Conservation (phyloP, 805 yeast species). For the Metschnikowia anglica region DNA sequence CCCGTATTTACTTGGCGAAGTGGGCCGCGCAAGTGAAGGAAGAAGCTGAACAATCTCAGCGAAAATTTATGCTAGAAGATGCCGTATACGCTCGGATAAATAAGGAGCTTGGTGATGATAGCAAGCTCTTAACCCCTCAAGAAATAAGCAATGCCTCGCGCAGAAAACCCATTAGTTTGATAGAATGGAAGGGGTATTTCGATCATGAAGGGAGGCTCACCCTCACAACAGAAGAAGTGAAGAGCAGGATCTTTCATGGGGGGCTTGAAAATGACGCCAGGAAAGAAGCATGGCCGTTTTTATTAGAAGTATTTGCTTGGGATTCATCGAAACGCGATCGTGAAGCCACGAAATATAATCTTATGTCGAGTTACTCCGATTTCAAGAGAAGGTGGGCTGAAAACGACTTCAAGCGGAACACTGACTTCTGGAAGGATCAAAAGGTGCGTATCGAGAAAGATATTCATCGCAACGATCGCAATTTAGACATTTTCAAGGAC, state of each 20-base stretch:
- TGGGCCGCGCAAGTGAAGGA: conserved; percentile 96
- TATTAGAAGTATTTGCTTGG: conserved; percentile 87
- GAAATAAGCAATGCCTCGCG: conserved; percentile 65
- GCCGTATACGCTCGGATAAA: conserved; percentile 58
- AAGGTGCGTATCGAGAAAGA: conserved; percentile 89
- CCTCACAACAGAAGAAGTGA: conserved; percentile 75
- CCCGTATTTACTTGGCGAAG: conserved; percentile 86
- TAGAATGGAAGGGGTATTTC: conserved; percentile 84
- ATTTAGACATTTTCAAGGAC: conserved; percentile 58
- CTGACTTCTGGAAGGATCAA: conserved; percentile 85
- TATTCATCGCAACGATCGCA: conserved; percentile 86
- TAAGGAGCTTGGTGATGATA: conserved; percentile 53
- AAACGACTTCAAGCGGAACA: conserved; percentile 48
- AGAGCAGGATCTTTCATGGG: conserved; percentile 85
- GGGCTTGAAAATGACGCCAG: conserved; percentile 65
- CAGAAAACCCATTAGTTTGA: conserved; percentile 59
- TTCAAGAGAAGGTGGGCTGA: conserved; percentile 70
- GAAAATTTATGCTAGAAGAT: conserved; percentile 53
- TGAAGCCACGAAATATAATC: conserved; percentile 51
- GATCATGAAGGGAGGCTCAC: conserved; percentile 73
- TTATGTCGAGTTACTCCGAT: conserved; percentile 58
- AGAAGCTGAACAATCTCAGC: conserved; percentile 68
- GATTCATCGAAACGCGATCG: conserved; percentile 73
- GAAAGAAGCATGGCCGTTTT: conserved; percentile 79
- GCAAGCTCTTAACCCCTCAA: conserved; percentile 51